phyloP scores from a whole-genome alignment of 305 asterid species.

The Solanum chacoense region DNA sequence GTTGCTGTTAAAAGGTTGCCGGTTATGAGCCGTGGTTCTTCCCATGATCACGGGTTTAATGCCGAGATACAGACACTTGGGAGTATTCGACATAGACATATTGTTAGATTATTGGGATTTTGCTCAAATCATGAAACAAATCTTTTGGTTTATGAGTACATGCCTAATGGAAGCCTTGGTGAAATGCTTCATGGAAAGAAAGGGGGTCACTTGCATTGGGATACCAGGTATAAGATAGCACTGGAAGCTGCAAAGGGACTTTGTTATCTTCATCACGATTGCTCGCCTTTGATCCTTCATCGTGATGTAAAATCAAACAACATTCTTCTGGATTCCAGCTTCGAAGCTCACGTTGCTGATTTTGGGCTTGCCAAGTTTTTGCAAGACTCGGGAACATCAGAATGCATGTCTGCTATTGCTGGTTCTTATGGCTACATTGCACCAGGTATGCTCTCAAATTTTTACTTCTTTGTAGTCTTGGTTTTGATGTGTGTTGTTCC shows the following conservation, averaged over 20 bases:
- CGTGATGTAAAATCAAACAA: conserved; percentile 56
- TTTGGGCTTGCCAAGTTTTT: conserved; percentile 61
- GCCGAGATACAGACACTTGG: conserved; percentile 17
- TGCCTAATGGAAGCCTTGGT: conserved; percentile 44
- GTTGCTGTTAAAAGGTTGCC: conserved; percentile 24
- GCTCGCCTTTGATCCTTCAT: conserved; percentile 16
- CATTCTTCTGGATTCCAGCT: conserved; percentile 22
- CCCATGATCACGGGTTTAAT: conserved; percentile 10
- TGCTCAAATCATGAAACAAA: conserved; percentile 15
- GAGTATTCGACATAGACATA: conserved; percentile 13
- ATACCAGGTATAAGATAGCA: conserved; percentile 12
- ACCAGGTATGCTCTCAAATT: conserved; percentile 4
- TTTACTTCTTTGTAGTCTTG: not conserved
- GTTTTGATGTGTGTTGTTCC: not conserved
- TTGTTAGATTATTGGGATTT: conserved; percentile 12
- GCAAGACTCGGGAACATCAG: conserved; percentile 16
- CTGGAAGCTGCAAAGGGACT: conserved; percentile 17
- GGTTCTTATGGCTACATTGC: conserved; percentile 21
- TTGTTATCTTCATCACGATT: conserved; percentile 15
- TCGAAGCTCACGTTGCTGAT: conserved; percentile 32
- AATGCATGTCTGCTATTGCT: conserved; percentile 20
- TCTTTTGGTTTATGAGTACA: conserved; percentile 62
- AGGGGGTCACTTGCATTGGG: conserved; percentile 12
- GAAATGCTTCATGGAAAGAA: conserved; percentile 13
- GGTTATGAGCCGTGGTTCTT: conserved; percentile 7